A percentile compares a stretch with the other conserved stretches of the same genome.
Conservation (phyloP, 441 rosid species). For the Croton setiger region DNA sequence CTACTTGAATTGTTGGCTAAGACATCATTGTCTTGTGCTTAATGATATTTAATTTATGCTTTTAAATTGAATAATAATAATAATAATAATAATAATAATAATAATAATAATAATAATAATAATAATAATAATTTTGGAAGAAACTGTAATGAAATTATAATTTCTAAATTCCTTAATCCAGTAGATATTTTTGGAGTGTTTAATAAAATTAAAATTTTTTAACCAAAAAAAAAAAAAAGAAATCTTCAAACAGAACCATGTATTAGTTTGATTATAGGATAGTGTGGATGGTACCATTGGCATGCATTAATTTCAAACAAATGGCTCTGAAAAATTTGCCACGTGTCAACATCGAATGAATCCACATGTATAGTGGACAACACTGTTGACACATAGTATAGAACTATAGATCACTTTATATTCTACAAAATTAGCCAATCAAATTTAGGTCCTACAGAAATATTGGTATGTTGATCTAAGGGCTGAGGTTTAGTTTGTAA, state of each 20-base stretch:
- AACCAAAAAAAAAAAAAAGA: too few relatives aligned
- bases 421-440: too few relatives aligned
- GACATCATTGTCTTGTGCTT: neutral
- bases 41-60: neutral
- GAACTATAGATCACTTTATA: too few relatives aligned
- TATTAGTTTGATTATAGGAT: too few relatives aligned
- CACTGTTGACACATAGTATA: neutral
- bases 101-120: too few relatives aligned
- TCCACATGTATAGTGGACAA: constrained; percentile 1
- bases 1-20: neutral
- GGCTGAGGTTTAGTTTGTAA: neutral
- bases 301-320: neutral
- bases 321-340: neutral
- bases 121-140: neutral
- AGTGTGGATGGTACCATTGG: neutral
- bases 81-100: too few relatives aligned
- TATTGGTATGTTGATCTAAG: constrained; percentile 1
- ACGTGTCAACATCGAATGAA: neutral
- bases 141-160: neutral
- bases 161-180: too few relatives aligned
- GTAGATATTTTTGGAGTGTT: too few relatives aligned
- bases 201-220: too few relatives aligned
- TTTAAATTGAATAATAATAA: neutral
- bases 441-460: too few relatives aligned
- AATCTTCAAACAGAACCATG: too few relatives aligned